These are phyloP conservation scores for Triglochin maritima DNA, from an alignment of 106 monocot genomes.

Conservation along the genomic window DNA sequence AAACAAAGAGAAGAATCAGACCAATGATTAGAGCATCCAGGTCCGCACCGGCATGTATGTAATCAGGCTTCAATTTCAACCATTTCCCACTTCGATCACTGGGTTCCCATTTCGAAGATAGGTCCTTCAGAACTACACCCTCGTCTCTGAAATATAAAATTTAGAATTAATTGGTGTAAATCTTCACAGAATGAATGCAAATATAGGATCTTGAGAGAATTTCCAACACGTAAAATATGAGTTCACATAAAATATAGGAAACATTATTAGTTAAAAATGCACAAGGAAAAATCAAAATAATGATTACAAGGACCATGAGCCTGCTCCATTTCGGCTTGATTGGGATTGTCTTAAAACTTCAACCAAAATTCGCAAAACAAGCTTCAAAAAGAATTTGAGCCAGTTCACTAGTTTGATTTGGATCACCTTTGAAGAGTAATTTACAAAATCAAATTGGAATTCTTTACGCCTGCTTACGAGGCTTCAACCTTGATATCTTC, in stretches of 20 bases:
- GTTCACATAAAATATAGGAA: neutral
- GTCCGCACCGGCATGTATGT: conserved; percentile 90
- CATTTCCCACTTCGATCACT: conserved; percentile 92
- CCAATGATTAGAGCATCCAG: conserved; percentile 97
- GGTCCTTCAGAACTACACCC: conserved; percentile 86
- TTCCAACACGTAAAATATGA: neutral
- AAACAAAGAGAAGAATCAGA: conserved; percentile 9
- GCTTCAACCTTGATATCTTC: no score
- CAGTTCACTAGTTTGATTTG: no score
- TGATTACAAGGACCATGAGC: no score
- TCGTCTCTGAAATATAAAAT: conserved; percentile 50
- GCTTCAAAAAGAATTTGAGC: no score
- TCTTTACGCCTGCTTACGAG: no score
- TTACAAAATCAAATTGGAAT: no score
- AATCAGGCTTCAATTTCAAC: conserved; percentile 97
- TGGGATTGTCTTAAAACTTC: no score
- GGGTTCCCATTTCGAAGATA: conserved; percentile 96
- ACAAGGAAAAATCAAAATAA: no score
- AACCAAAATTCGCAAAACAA: no score
- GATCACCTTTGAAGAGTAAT: no score
- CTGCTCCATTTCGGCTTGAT: no score
- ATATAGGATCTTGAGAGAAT: neutral
- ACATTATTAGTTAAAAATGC: no score
- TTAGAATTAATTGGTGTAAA: neutral
- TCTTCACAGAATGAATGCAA: neutral